Evolutionary conservation across 1,284 basidiomycete genomes (phyloP).

Genomic region (Boletus mariae): DNA sequence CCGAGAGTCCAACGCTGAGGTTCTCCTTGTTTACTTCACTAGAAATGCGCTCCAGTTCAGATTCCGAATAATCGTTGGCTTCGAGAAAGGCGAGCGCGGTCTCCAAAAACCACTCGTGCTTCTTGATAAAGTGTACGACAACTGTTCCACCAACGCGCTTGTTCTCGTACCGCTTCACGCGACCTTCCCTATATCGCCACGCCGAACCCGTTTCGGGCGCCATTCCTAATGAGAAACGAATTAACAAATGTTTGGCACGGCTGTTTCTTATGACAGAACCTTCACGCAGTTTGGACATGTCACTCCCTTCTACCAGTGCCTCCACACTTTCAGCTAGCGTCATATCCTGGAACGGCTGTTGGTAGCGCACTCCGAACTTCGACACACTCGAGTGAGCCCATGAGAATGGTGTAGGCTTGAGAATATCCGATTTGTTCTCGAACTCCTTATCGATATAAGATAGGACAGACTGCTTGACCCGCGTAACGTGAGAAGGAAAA

Average conservation of each 20-base stretch:
- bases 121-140: slow-evolving; percentile 96
- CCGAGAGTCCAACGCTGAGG: slow-evolving; percentile 22
- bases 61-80: slow-evolving; percentile 55
- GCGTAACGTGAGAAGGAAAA: slow-evolving; percentile 87
- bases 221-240: slow-evolving; percentile 38
- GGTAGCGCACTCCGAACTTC: slow-evolving; percentile 80
- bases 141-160: slow-evolving; percentile 86
- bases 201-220: slow-evolving; percentile 55
- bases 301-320: slow-evolving; percentile 88
- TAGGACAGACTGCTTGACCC: slow-evolving; percentile 52
- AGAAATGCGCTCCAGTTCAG: slow-evolving; percentile 22
- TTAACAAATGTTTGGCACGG: slow-evolving; percentile 1
- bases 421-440: slow-evolving; percentile 27
- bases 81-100: slow-evolving; percentile 86
- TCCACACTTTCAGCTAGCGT: slow-evolving; percentile 77
- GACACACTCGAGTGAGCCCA: slow-evolving; percentile 86
- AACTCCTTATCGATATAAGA: slow-evolving; percentile 40
- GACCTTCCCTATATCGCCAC: slow-evolving; percentile 70
- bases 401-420: slow-evolving; percentile 43
- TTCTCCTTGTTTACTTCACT: slow-evolving; percentile 3
- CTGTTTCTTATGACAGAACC: slow-evolving; percentile 36
- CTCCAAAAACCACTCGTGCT: slow-evolving; percentile 94
- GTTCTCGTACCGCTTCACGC: slow-evolving; percentile 60
- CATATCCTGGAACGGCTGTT: slow-evolving; percentile 66
- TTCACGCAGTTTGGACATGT: slow-evolving; percentile 68